Evolutionary conservation across 306 rosid species (phyloP), one percentile per base, ranked within the genome.

Genomic region (Malus sieversii): DNA sequence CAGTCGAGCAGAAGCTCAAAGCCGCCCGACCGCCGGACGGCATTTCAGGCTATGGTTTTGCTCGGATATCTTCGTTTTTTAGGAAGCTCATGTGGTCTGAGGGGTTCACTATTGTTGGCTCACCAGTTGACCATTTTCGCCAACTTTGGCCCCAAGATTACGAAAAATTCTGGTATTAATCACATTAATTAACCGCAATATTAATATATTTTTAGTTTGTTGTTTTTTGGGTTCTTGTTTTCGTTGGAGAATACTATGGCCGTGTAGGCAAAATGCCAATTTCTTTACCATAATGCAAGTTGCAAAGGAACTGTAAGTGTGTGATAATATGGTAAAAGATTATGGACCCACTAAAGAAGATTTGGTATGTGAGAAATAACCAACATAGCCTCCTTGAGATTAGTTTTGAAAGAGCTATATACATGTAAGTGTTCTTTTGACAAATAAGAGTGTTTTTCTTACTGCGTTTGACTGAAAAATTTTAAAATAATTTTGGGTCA

Each of bases 51-150:
- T 95, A 95, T 14, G 97, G 97, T 10, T 72, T 90, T 2, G 97
- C 91, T 29, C 90, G 97, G 29, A 89, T 95, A 73, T 89, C 96
- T 22, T 89, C 96, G n/a, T 95, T 95, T 83, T 95, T 95, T 87
- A 83, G 92, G 4, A 95, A 95, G 76, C 97, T 86, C 81, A 92
- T 95, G 99, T 92, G 97, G 99, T 92, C 93, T 0, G 99, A 95
- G 57, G 97, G 99, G 13, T 95, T 92, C 85, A 95, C 97, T 1
- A 84, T 92, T 74, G 57, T 82, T 10, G 99, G 96, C 13, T 88
- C 99, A 1, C 97, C 97, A 5, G 82, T 79, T 12, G 86, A 90
- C 4, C 96, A 92, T 83, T 95, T 95, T 27, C 85, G 82, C 65
- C 81, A 80, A 72, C 97, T 95, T 29, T 95, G 97, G 99, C 97